Percentiles rank a stretch among this genome's conserved stretches.
phyloP scores from a whole-genome alignment of 2,329 filamentous ascomycete species.

The Orbilia brochopaga region DNA sequence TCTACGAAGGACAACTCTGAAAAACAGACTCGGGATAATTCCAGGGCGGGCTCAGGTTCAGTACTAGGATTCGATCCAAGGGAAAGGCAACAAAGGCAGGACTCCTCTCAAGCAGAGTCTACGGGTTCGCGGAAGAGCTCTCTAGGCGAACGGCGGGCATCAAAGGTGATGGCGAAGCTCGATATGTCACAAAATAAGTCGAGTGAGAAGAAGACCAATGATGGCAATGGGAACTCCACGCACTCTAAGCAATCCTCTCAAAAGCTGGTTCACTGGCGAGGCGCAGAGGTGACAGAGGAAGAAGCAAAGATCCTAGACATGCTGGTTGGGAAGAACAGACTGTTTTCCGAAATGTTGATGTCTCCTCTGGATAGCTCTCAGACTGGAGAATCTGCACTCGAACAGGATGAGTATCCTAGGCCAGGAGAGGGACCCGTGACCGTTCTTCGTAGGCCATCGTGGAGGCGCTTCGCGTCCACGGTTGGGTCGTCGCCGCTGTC shows the following conservation, averaged over 20 bases:
- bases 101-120: slow-evolving; percentile 2
- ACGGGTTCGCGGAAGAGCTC: slow-evolving; percentile 24
- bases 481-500: slow-evolving; percentile 34
- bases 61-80: too few relatives aligned
- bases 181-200: slow-evolving; percentile 26
- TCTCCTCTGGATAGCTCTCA: slow-evolving; percentile 28
- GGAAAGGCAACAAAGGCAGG: neutral
- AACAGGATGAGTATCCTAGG: slow-evolving; percentile 3
- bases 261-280: slow-evolving; percentile 41
- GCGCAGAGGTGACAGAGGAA: slow-evolving; percentile 40
- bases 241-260: slow-evolving; percentile 11
- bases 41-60: slow-evolving; percentile 18
- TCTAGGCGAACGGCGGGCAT: slow-evolving; percentile 38
- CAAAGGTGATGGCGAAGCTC: slow-evolving; percentile 32
- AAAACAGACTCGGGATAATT: slow-evolving; percentile 16
- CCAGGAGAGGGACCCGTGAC: slow-evolving; percentile 18
- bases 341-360: slow-evolving; percentile 40
- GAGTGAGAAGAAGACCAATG: slow-evolving; percentile 15
- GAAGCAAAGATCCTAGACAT: slow-evolving; percentile 47
- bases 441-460: slow-evolving; percentile 39
- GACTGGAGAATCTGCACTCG: slow-evolving; percentile 3
- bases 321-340: slow-evolving; percentile 33
- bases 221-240: slow-evolving; percentile 2
- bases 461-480: slow-evolving; percentile 43
- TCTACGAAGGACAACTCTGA: slow-evolving; percentile 20